Evolutionary conservation across 2,329 filamentous ascomycete genomes (phyloP).

Genomic region (Colletotrichum simmondsii): DNA sequence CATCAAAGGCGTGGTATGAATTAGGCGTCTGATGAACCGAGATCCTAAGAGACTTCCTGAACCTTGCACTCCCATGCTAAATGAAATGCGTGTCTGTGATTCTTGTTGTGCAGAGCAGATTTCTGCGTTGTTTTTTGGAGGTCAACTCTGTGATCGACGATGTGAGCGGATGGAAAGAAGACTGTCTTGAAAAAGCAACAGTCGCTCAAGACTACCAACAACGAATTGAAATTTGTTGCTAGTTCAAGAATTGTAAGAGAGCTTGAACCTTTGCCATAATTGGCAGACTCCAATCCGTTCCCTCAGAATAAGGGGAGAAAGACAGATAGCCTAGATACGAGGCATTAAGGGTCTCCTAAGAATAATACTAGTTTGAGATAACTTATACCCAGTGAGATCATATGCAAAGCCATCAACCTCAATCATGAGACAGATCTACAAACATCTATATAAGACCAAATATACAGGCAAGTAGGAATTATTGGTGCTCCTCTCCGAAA

Average conservation of each 20-base stretch:
- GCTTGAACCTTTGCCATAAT: background rate
- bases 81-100: too few relatives aligned
- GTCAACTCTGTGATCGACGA: too few relatives aligned
- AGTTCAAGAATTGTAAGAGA: background rate
- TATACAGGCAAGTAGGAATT: background rate
- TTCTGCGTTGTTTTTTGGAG: too few relatives aligned
- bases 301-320: background rate
- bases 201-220: too few relatives aligned
- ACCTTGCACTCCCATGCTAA: too few relatives aligned
- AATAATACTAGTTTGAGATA: background rate
- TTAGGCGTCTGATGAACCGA: too few relatives aligned
- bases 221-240: background rate
- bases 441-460: background rate
- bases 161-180: too few relatives aligned
- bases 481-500: constrained; percentile 50
- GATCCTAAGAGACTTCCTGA: too few relatives aligned
- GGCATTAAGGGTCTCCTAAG: background rate
- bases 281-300: too few relatives aligned
- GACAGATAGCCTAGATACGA: background rate
- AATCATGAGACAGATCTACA: background rate
- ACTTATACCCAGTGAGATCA: rapidly evolving
- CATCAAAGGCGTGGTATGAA: too few relatives aligned
- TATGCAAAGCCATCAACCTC: background rate
- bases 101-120: too few relatives aligned
- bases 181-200: too few relatives aligned